Base-by-base conservation (phyloP, 306 rosid genomes). In the Cicer arietinum region DNA sequence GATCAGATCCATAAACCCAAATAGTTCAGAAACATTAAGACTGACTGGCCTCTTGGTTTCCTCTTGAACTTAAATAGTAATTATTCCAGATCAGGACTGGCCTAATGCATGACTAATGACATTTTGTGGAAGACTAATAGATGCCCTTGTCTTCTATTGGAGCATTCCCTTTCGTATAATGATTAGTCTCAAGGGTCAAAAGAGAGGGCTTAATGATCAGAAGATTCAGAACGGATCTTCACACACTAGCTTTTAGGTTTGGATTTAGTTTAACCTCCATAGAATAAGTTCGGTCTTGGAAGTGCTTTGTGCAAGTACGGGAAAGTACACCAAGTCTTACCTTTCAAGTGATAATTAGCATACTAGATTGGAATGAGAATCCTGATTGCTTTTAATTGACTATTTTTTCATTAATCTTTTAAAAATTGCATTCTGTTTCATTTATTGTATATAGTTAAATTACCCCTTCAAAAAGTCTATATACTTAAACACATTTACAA, bases 401-500 rank as follows among this genome's bases (percentile, higher is more conserved):
- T 7, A 4, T 5, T 35, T 62, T 13, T 17, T 79, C 30, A 7
- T 7, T 17, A 10, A 12, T 30, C 37, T 30, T 51, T 41, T 22
- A 13, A 41, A 18, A 20, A 7, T 13, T 12, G 6, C 46, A 13
- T 39, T 42, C 18, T 69, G 50, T 46, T 79, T 66, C 42, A 10
- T 47, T 46, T 65, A 12, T 77, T 47, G 42, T 66, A 7, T 7
- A 10, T 69, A 47, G 68, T 58, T 22, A 65, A 37, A 66, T 63
- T 7, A 30, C 20, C 52, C 48, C 45, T 62, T 48, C 14, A 43
- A 65, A 65, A 58, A 68, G 56, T 73, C 77, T 75, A 22, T 53
- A 43, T 70, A 61, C 87, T 81, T 53, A 84, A 51, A 51, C 56
- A 67, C 58, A 30, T 79, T 77, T 63, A 22, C 22, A 42, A 43